Evolutionary conservation across 176 grass and related monocot genomes (phyloP).

Genomic region (Raddia distichophylla): DNA sequence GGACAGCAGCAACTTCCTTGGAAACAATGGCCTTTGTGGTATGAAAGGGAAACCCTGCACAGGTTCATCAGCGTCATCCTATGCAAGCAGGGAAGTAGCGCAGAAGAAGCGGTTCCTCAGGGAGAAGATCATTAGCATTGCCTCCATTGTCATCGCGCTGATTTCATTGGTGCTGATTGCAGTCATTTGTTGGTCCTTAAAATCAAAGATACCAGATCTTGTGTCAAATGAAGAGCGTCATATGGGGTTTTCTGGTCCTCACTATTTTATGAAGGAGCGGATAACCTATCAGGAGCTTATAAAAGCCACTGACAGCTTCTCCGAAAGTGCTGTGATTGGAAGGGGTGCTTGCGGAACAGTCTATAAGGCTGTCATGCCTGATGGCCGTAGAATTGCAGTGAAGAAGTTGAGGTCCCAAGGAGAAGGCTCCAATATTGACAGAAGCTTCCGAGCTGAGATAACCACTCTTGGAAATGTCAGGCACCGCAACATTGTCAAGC

Average conservation of each 20-base stretch:
- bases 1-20: conserved; percentile 90
- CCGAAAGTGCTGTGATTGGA: conserved; percentile 73
- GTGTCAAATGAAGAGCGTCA: conserved; percentile 57
- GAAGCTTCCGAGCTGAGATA: conserved; percentile 92
- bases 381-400: conserved; percentile 75
- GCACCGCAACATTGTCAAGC: conserved; percentile 94
- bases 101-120: conserved; percentile 54
- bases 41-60: conserved; percentile 63
- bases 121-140: conserved; percentile 81
- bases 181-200: conserved; percentile 80
- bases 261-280: conserved; percentile 71
- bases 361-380: conserved; percentile 78
- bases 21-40: conserved; percentile 76
- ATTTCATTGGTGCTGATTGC: conserved; percentile 85
- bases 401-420: conserved; percentile 86
- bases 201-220: conserved; percentile 59
- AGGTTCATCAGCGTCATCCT: conserved; percentile 39
- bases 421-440: conserved; percentile 78
- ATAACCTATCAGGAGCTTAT: conserved; percentile 89
- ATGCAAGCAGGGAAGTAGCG: conserved; percentile 39
- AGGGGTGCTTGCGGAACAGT: conserved; percentile 87
- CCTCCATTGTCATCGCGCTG: conserved; percentile 61
- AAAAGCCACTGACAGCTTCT: conserved; percentile 77
- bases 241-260: conserved; percentile 56
- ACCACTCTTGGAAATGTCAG: conserved; percentile 94